Evolutionary conservation across 78 protist species (phyloP), one percentile per base, ranked within the genome.

Genomic region (Tieghemostelium lacteum): DNA sequence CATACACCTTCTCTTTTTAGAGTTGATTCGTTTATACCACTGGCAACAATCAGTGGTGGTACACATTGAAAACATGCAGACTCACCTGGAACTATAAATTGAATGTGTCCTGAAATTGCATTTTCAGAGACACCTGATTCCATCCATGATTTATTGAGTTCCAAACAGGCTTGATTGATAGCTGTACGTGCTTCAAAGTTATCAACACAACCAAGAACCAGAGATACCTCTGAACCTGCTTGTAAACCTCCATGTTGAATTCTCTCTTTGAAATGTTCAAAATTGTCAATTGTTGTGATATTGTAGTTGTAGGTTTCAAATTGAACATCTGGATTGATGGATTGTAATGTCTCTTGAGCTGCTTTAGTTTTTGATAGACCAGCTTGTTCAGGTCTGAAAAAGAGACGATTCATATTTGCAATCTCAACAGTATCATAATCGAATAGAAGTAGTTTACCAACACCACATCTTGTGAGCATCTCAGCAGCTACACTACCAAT

Each of bases 51-150:
- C 17, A 98, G 93, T 33, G 99, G 99, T 37, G 99, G 99, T 17
- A 95, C 93, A 61, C 99, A 97, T 65, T 64, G 95, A 50, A 94
- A 96, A 67, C 97, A 97, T 0, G 98, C 96, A 17, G 95, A 86
- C 52, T 64, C 61, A 28, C 97, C 97, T 1, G 99, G 99, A 12
- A 31, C 2, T 14, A 98, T 62, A 31, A 96, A 73, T 87, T 97
- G 99, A 36, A 97, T 97, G 96, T 98, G 99, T 22, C 99, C 99
- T 0, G 99, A 97, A 26, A 98, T 96, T 14, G 99, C 99, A 80
- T 97, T 83, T 88, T 98, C 99, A 1, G 96, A 42, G 22, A 98
- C 99, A n/a, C 99, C 99, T 1, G 96, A 87, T 62, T 98, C 99
- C 96, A 98, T 94, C 99, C 99, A 98, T 7, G 24, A 20, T 7